phyloP scores from a whole-genome alignment of 208 protist genomes.

The Trypanosoma lewisi region DNA sequence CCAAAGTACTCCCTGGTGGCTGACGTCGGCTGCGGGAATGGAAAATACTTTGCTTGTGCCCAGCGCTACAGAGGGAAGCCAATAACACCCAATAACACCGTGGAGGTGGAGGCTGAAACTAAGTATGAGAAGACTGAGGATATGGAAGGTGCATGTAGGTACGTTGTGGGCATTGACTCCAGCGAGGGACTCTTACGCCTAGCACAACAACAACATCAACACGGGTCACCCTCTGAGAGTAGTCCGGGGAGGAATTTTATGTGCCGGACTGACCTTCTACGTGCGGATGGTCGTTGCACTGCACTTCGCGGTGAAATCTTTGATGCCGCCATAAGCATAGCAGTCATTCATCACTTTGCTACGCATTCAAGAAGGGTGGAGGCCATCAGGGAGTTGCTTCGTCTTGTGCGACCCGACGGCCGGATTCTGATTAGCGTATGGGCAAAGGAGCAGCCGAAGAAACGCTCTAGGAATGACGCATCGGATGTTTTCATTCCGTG shows the following conservation, averaged over 20 bases:
- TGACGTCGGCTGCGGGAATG: conserved; percentile 89
- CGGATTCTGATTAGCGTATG: conserved; percentile 83
- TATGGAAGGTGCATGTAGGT: conserved; percentile 31
- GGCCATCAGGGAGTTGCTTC: conserved; percentile 66
- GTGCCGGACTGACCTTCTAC: conserved; percentile 56
- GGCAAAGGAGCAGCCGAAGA: conserved; percentile 65
- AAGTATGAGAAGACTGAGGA: too few species aligned
- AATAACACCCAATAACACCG: neutral
- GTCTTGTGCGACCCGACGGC: conserved; percentile 60
- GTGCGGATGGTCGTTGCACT: conserved; percentile 54
- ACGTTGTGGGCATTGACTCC: conserved; percentile 65
- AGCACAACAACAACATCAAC: conserved; percentile 49
- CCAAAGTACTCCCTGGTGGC: conserved; percentile 61
- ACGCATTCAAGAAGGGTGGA: conserved; percentile 45
- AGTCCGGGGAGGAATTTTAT: conserved; percentile 16
- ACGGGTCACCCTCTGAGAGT: neutral
- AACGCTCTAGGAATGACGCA: conserved; percentile 37
- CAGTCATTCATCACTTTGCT: conserved; percentile 88
- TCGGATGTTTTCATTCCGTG: conserved; percentile 66
- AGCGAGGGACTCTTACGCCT: conserved; percentile 57
- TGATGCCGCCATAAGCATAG: conserved; percentile 86
- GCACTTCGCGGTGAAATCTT: conserved; percentile 65
- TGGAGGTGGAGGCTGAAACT: neutral
- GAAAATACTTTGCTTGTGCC: conserved; percentile 75
- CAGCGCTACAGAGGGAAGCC: conserved; percentile 17